Conservation (phyloP, 2,329 filamentous ascomycete species). For the Beauveria caledonica region DNA sequence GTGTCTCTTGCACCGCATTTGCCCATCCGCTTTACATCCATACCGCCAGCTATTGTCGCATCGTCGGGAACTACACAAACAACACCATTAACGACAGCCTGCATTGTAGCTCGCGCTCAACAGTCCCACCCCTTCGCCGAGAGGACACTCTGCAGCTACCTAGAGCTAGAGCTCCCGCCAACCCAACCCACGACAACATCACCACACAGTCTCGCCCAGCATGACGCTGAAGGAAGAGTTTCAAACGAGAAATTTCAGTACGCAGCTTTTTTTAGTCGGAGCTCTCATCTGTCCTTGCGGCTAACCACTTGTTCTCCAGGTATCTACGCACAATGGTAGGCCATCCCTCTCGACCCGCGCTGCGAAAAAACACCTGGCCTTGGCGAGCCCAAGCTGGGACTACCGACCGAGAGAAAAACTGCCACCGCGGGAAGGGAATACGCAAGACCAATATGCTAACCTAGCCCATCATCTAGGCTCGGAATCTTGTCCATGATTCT, state of each 20-base stretch:
- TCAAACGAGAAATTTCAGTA: constrained; percentile 67
- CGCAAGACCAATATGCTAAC: not conserved
- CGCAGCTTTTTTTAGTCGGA: constrained; percentile 24
- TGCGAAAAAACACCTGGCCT: not conserved
- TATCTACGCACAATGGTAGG: constrained; percentile 72
- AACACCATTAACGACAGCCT: not conserved
- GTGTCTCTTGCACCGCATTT: not conserved
- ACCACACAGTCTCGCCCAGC: constrained; percentile 28
- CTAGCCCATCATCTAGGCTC: constrained; percentile 40
- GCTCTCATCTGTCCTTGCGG: not conserved
- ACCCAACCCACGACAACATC: not conserved
- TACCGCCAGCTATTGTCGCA: not conserved
- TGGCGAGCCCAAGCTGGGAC: not conserved
- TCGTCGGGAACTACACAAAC: not conserved
- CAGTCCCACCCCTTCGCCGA: not conserved
- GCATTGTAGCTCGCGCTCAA: not conserved
- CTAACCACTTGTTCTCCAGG: constrained; percentile 39
- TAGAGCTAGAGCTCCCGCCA: constrained; percentile 1
- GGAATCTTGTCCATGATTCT: constrained; percentile 64
- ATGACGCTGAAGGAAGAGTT: constrained; percentile 69
- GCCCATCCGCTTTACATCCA: not conserved
- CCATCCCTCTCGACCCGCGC: not conserved
- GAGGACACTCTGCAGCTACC: constrained; percentile 3
- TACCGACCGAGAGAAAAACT: not conserved
- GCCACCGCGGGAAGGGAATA: not conserved